Evolutionary conservation across 495 filamentous ascomycete species (phyloP).

Genomic region (Aspergillus nanangensis): DNA sequence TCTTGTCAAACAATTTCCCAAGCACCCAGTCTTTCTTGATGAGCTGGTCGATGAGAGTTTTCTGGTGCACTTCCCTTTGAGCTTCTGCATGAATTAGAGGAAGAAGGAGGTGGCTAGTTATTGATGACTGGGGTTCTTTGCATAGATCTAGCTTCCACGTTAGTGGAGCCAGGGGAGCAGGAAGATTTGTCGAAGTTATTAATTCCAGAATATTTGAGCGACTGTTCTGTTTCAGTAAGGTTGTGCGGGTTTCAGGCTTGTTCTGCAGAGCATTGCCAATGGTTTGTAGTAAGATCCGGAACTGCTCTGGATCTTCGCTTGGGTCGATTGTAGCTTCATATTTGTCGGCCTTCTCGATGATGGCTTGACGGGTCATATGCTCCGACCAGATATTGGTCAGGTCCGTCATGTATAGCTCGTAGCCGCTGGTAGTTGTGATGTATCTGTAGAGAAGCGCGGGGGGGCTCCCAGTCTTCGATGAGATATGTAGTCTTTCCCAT

Average conservation of each 20-base stretch:
- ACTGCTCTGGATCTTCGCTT: conserved; percentile 67
- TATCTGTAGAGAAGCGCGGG: conserved; percentile 56
- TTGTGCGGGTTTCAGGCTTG: conserved; percentile 27
- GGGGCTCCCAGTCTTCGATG: conserved; percentile 7
- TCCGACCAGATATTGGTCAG: conserved; percentile 84
- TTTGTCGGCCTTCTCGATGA: conserved; percentile 61
- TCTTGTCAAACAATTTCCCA: conserved; percentile 67
- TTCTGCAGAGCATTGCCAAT: conserved; percentile 59
- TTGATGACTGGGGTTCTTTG: conserved; percentile 45
- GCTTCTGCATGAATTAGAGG: conserved; percentile 62
- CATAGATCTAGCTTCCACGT: conserved; percentile 62
- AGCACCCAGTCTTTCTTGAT: conserved; percentile 79
- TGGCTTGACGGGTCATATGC: conserved; percentile 53
- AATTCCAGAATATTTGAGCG: conserved; percentile 45
- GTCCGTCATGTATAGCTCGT: conserved; percentile 76
- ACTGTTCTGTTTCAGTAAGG: conserved; percentile 23
- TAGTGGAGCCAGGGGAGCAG: conserved; percentile 62
- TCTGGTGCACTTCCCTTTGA: conserved; percentile 45
- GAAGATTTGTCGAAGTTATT: conserved; percentile 56
- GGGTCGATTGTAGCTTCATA: conserved; percentile 80
- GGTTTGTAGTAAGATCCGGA: conserved; percentile 67
- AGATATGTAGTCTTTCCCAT: conserved; percentile 34
- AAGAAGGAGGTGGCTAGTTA: conserved; percentile 61
- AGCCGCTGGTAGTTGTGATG: conserved; percentile 48
- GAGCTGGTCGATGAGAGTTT: conserved; percentile 54